Base-by-base conservation (phyloP, 139 green algal genomes). In the Pseudopediastrum boryanum region DNA sequence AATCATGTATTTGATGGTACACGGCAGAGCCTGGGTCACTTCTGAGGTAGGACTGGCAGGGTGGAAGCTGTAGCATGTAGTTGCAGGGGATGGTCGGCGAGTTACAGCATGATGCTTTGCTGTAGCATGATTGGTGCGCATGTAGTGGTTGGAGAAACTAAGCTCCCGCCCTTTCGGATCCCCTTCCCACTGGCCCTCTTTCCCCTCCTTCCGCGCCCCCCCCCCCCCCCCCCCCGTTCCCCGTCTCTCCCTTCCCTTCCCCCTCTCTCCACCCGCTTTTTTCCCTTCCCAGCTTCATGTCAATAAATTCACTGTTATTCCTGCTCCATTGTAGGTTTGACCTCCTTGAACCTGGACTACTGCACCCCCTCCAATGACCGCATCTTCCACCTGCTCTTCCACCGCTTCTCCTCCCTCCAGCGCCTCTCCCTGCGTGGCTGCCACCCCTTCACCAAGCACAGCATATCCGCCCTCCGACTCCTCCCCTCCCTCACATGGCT, bases 281-380 rank as follows among this genome's bases (percentile, higher is more conserved):
- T 36, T 50, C 23, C 7, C 25, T 1, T 69, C n/a, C 43, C 44
- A 16, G 25, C 25, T 7, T 3, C 19, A 66, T 12, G 38, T 12
- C 19, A 66, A 31, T 31, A 16, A 70, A 0, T 2, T 1, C 8
- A 70, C 1, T 1, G 2, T 70, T 50, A 1, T 36, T 51, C 12
- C 8, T 31, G 54, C 43, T n/a, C n/a, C n/a, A n/a, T n/a, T 58
- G 39, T 56, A 78, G 71, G 52, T 27, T 41, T 78, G 12, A 78
- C 54, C 10, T 33, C 35, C 35, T 29, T 78, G 3, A 4, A 12
- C 12, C 12, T 78, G 0, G 35, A 39, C n/a, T 27, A 39, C 25
- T 54, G 54, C 1, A 12, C 10, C 8, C 6, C 56, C 25, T 44
- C 35, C 54, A 78, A 51, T 27, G 27, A 35, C 41, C 52, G 56